These are phyloP conservation scores for Cucurbitaria berberidis DNA, from an alignment of 2,329 filamentous ascomycete genomes.

Conservation along the genomic window DNA sequence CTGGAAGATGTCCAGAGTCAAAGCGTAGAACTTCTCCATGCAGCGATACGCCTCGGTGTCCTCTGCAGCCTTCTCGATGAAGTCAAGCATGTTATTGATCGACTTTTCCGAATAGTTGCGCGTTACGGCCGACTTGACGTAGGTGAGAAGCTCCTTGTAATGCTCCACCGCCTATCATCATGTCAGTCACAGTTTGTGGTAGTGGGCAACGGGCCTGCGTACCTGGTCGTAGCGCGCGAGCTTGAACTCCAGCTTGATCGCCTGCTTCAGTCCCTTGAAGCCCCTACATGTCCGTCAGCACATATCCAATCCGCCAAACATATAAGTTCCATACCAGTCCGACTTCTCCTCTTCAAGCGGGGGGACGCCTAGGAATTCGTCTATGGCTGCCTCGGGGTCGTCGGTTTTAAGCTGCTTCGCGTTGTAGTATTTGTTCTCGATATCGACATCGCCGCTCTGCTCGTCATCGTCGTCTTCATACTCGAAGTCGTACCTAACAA, in stretches of 20 bases:
- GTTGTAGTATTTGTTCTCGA: conserved; percentile 99
- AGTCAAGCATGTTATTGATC: conserved; percentile 99
- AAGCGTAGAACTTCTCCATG: conserved; percentile 94
- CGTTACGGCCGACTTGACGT: conserved; percentile 95
- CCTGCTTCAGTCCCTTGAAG: conserved; percentile 97
- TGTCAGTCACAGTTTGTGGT: conserved; percentile 23
- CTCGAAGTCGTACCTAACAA: conserved; percentile 84
- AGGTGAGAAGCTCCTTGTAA: conserved; percentile 93
- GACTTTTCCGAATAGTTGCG: conserved; percentile 99
- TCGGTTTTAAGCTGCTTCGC: conserved; percentile 93
- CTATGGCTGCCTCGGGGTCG: conserved; percentile 85
- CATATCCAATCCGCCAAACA: conserved; percentile 1
- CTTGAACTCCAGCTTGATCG: conserved; percentile 95
- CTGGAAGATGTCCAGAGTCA: conserved; percentile 93
- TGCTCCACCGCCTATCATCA: conserved; percentile 78
- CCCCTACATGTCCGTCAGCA: conserved; percentile 59
- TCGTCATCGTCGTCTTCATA: conserved; percentile 95
- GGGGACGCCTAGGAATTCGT: conserved; percentile 90
- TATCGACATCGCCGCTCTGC: conserved; percentile 85
- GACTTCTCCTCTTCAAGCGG: conserved; percentile 87
- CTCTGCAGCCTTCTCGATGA: conserved; percentile 87
- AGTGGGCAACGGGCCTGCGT: conserved; percentile 3
- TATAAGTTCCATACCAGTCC: conserved; percentile 70
- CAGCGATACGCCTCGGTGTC: conserved; percentile 74
- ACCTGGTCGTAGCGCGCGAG: conserved; percentile 88